phyloP scores from a whole-genome alignment of 2,329 filamentous ascomycete species.

The Ramularia endophylla region DNA sequence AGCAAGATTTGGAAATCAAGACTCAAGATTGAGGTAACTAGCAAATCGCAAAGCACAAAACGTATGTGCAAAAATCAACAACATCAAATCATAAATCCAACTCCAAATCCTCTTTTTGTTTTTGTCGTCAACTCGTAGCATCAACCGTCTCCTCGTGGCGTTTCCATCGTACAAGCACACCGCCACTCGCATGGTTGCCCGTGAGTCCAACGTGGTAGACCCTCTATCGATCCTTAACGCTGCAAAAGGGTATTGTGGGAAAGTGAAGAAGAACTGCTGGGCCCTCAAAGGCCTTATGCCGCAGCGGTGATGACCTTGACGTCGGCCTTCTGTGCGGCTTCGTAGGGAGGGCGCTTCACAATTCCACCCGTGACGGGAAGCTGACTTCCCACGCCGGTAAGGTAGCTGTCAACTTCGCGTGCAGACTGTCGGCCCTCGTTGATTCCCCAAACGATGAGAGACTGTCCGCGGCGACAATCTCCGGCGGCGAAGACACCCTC shows the following conservation, averaged over 20 bases:
- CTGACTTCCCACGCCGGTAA: constrained; percentile 67
- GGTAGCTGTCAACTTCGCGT: constrained; percentile 83
- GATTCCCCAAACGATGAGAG: constrained; percentile 96
- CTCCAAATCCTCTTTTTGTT: constrained; percentile 5
- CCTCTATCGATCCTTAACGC: constrained; percentile 16
- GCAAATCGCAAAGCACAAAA: no score
- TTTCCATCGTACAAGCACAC: constrained; percentile 9
- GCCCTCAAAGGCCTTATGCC: constrained; percentile 19
- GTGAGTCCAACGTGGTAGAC: constrained; percentile 9
- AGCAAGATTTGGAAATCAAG: no score
- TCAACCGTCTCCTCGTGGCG: constrained; percentile 8
- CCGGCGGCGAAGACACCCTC: constrained; percentile 88
- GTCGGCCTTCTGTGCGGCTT: constrained; percentile 50
- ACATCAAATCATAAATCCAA: not conserved
- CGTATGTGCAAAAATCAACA: constrained; percentile 2
- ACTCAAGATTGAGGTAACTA: no score
- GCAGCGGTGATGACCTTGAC: constrained; percentile 29
- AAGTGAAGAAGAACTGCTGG: constrained; percentile 1
- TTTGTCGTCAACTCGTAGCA: constrained; percentile 4
- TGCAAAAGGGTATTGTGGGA: constrained; percentile 24
- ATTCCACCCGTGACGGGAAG: constrained; percentile 92
- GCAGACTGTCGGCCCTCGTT: constrained; percentile 93
- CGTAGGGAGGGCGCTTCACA: constrained; percentile 72
- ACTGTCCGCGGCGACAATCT: constrained; percentile 92
- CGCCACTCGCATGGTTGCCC: constrained; percentile 7